A percentile compares a stretch with the other conserved stretches of the same genome.
Conservation (phyloP, 2,329 filamentous ascomycete species). For the Colletotrichum eleusines region DNA sequence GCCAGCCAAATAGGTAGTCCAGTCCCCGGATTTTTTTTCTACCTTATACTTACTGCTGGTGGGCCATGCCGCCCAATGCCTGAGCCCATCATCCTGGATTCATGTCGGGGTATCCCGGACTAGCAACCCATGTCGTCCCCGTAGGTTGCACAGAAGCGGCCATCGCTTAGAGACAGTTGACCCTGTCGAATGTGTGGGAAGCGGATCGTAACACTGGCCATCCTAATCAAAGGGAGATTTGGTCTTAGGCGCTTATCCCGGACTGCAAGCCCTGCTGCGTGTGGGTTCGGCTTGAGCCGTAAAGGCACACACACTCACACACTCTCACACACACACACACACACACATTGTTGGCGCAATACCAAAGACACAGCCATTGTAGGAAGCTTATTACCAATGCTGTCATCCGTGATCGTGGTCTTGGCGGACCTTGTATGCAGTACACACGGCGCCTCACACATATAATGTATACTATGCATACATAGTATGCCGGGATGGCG, state of each 20-base stretch:
- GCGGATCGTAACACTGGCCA: slow-evolving; percentile 16
- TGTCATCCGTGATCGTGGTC: slow-evolving; percentile 10
- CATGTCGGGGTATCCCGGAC: background rate
- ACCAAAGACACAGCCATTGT: slow-evolving; percentile 29
- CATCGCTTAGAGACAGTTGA: slow-evolving; percentile 13
- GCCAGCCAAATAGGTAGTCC: too few species aligned
- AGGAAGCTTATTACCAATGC: slow-evolving; percentile 37
- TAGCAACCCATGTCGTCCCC: background rate
- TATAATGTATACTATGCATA: background rate
- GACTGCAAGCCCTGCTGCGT: slow-evolving; percentile 14
- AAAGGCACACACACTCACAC: too few species aligned
- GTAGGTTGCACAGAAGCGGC: slow-evolving; percentile 25
- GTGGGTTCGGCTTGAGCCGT: background rate
- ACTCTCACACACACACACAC: too few species aligned
- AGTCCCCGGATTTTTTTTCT: slow-evolving; percentile 29
- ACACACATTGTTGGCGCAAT: too few species aligned
- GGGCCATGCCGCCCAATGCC: too few species aligned
- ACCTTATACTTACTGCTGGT: slow-evolving; percentile 10
- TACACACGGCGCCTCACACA: background rate
- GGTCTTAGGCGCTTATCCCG: slow-evolving; percentile 28
- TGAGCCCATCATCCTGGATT: slow-evolving; percentile 4
- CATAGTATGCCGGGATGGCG: slow-evolving; percentile 7
- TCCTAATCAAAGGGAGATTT: slow-evolving; percentile 38
- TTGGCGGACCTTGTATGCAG: background rate
- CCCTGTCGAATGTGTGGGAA: slow-evolving; percentile 26